Base-by-base conservation (phyloP, 305 asterid genomes). In the Euphrasia arctica region DNA sequence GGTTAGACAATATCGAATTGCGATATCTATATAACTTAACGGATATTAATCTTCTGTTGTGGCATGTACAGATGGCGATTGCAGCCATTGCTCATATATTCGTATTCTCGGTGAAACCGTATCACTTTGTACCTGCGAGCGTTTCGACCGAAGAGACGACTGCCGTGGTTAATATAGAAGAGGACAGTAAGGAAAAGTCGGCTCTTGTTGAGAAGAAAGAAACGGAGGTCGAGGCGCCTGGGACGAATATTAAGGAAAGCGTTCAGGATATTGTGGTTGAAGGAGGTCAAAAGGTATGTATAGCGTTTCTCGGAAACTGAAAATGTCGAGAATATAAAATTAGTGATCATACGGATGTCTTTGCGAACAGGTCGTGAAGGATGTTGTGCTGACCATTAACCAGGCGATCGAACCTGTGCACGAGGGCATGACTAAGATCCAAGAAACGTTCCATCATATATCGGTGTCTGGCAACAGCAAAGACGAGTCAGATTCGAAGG, bases 341-440 rank as follows among this genome's bases (percentile, higher is more conserved):
- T 25, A 50, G 1, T n/a, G 14, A 50, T 47, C 52, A 12, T 28
- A 2, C 9, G 4, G 4, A 34, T 9, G 36, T 32, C 32, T 58
- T 4, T 28, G 42, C 3, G 42, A 70, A 48, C 81, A 92, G 97
- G 96, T 92, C 11, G 91, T 89, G 68, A 71, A 85, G 82, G 98
- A 90, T 28, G 97, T 92, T 1, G 96, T 84, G 50, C 69, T 92
- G 82, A 92, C 98, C 1, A 85, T 92, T 57, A 92, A 87, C 77
- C 96, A 92, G 69, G 98, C 97, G 3, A 90, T 92, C 7, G 95
- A 88, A 69, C 98, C 97, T 0, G 96, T 92, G 32, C 97, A 87
- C 2, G 93, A 90, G 59, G 97, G 97, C 14, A 70, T 92, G 96
- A 82, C 89, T 0, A 92, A 83, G 81, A 92, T 92, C 67, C 97